Conservation (phyloP, 495 filamentous ascomycete genomes). For the Aspergillus nidulans region DNA sequence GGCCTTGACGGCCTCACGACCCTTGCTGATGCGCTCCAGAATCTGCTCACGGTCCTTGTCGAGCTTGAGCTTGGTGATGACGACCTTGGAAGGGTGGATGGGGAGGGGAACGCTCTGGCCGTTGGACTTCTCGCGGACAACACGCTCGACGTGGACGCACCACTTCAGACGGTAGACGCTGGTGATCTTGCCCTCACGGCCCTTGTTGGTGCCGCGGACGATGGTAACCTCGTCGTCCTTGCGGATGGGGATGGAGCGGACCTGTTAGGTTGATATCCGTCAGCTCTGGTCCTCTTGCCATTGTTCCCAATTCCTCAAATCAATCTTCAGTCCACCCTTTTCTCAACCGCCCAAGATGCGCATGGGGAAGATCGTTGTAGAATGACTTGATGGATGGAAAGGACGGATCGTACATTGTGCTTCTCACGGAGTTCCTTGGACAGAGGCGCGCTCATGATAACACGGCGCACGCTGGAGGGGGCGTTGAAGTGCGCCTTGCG, state of each 20-base stretch:
- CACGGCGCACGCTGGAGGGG: constrained; percentile 83
- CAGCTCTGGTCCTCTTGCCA: constrained; percentile 65
- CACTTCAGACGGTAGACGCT: constrained; percentile 98
- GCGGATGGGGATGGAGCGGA: constrained; percentile 94
- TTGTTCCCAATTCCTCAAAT: constrained; percentile 76
- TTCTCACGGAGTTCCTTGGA: constrained; percentile 95
- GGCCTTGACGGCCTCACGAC: constrained; percentile 6
- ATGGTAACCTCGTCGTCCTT: constrained; percentile 95
- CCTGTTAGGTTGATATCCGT: constrained; percentile 45
- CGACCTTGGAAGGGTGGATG: constrained; percentile 86
- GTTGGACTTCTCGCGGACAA: constrained; percentile 89
- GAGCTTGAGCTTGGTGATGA: constrained; percentile 96
- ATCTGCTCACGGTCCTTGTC: constrained; percentile 86
- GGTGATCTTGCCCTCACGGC: constrained; percentile 82
- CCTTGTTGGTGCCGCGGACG: constrained; percentile 85
- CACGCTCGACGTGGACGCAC: constrained; percentile 85
- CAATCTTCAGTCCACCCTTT: background rate
- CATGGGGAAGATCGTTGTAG: background rate
- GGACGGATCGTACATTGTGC: constrained; percentile 59
- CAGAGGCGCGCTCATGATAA: constrained; percentile 90
- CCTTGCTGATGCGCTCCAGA: constrained; percentile 7
- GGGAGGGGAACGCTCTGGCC: constrained; percentile 85
- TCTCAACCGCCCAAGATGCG: background rate
- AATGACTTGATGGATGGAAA: background rate
- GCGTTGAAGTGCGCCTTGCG: constrained; percentile 95